A percentile compares a stretch with the other conserved stretches of the same genome.
Evolutionary conservation across 495 filamentous ascomycete species (phyloP).

Genomic region (Terfezia claveryi): DNA sequence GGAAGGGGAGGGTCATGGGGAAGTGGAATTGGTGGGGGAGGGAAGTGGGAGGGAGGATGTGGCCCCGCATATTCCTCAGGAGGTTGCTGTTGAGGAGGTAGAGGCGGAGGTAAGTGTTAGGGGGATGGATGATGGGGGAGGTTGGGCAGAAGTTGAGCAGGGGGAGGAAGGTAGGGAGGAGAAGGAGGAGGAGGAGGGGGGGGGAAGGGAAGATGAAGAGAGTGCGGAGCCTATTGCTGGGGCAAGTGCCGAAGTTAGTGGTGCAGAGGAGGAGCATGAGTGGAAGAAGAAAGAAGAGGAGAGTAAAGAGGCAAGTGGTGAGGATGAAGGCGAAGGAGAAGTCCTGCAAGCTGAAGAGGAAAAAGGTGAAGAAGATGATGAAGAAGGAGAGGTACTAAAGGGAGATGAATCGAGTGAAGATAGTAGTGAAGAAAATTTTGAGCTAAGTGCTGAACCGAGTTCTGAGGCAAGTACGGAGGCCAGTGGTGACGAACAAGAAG

Average conservation of each 20-base stretch:
- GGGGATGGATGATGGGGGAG: neutral
- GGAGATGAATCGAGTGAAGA: neutral
- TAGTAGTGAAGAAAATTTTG: neutral
- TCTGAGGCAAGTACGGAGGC: neutral
- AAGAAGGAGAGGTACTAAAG: neutral
- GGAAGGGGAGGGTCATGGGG: neutral
- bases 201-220: slow-evolving; percentile 1
- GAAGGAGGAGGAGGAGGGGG: neutral
- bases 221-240: slow-evolving; percentile 4
- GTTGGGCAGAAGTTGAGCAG: neutral
- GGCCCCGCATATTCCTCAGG: too few species aligned
- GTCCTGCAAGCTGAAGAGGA: neutral
- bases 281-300: neutral
- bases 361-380: neutral
- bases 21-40: neutral
- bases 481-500: neutral
- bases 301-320: neutral
- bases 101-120: neutral
- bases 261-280: neutral
- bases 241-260: slow-evolving; percentile 5
- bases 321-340: neutral
- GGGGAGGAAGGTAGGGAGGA: neutral
- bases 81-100: neutral
- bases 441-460: neutral
- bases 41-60: neutral